Conservation (phyloP, 441 rosid species). For the Cnidoscolus chayamansa region DNA sequence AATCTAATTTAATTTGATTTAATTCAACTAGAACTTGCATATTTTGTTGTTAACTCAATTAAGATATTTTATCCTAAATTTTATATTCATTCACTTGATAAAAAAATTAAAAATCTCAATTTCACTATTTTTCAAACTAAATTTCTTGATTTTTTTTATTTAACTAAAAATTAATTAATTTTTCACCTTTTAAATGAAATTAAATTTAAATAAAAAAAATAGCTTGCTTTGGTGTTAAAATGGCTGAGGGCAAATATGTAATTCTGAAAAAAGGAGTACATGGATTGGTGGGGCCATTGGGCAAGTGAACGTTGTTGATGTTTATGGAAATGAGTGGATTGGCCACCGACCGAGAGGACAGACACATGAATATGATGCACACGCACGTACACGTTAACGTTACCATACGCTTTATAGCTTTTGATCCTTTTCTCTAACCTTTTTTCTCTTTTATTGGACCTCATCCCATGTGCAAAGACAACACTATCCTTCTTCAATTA, state of each 20-base stretch:
- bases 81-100: no score
- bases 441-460: constrained; percentile 2
- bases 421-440: constrained; percentile 3
- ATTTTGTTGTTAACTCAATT: no score
- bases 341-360: constrained; percentile 9
- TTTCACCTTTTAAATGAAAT: no score
- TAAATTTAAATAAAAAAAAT: no score
- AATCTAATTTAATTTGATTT: no score
- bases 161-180: no score
- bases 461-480: constrained; percentile 14
- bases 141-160: no score
- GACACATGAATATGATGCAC: constrained; percentile 4
- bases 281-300: neutral
- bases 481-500: neutral
- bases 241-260: neutral
- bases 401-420: constrained; percentile 19
- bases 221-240: no score
- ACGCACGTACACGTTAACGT: constrained; percentile 11
- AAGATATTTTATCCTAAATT: no score
- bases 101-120: no score
- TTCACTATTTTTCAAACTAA: no score
- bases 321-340: neutral
- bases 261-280: neutral
- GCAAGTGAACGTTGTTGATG: neutral
- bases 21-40: no score